Conservation (phyloP, 768 basidiomycete genomes). For the Trichaptum fuscoviolaceum region DNA sequence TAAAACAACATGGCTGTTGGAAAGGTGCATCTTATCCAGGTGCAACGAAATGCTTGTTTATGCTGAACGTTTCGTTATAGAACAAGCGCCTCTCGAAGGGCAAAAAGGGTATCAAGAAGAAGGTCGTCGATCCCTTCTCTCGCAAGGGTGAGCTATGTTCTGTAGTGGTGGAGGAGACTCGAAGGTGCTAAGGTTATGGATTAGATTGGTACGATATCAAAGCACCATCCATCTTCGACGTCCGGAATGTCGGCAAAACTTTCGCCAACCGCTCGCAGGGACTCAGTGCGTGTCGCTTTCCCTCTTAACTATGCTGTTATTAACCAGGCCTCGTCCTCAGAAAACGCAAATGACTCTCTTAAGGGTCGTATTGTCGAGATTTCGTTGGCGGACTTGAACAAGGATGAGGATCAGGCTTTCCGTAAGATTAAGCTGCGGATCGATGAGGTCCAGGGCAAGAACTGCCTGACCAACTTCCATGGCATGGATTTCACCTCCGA, state of each 20-base stretch:
- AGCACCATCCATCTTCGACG: constrained; percentile 96
- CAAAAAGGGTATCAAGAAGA: constrained; percentile 99
- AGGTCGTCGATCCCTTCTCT: constrained; percentile 99
- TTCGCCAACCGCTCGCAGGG: constrained; percentile 97
- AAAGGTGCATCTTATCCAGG: constrained; percentile 14
- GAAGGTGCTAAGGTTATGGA: background rate
- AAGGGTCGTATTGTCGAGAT: constrained; percentile 96
- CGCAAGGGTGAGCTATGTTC: constrained; percentile 73
- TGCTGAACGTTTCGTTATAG: constrained; percentile 34
- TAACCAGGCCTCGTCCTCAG: constrained; percentile 34
- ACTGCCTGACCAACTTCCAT: constrained; percentile 99
- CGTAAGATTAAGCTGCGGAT: constrained; percentile 98
- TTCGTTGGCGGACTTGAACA: constrained; percentile 96
- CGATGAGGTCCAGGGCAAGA: constrained; percentile 96
- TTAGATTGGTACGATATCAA: constrained; percentile 99
- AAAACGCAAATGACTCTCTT: constrained; percentile 97
- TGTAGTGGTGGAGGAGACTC: background rate
- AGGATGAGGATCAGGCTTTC: constrained; percentile 99
- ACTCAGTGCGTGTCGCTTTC: constrained; percentile 65
- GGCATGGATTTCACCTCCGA: constrained; percentile 99
- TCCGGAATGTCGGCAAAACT: constrained; percentile 96
- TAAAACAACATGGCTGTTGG: constrained; percentile 13
- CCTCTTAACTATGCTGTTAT: constrained; percentile 9
- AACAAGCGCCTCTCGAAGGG: constrained; percentile 98
- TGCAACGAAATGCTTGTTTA: background rate